phyloP scores from a whole-genome alignment of 208 protist genomes.

The Crithidia thermophila region DNA sequence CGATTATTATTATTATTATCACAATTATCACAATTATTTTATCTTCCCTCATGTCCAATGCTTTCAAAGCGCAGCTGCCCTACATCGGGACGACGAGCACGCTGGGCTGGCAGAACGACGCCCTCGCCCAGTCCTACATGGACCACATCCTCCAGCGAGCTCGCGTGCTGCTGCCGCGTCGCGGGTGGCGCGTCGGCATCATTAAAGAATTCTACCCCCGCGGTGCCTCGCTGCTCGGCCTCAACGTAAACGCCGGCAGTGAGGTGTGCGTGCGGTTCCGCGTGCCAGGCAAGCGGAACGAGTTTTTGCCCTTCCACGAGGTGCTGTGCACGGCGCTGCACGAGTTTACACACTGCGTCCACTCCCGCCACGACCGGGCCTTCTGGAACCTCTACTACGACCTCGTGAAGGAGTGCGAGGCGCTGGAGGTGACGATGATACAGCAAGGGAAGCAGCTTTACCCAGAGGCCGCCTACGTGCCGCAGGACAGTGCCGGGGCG shows the following conservation, averaged over 20 bases:
- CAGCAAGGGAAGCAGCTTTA: conserved; percentile 41
- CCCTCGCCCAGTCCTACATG: conserved; percentile 70
- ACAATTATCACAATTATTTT: too few species aligned
- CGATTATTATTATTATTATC: too few species aligned
- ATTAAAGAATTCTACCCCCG: conserved; percentile 90
- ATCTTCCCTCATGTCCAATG: conserved; percentile 27
- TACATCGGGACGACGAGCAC: conserved; percentile 54
- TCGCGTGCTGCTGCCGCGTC: conserved; percentile 43
- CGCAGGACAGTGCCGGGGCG: too few species aligned
- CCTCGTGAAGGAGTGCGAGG: conserved; percentile 77
- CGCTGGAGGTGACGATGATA: conserved; percentile 54
- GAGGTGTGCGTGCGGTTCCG: conserved; percentile 88
- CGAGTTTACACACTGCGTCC: conserved; percentile 84
- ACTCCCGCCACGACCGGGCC: conserved; percentile 58
- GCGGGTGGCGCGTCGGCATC: conserved; percentile 61
- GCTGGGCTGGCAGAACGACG: conserved; percentile 65
- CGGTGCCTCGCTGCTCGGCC: conserved; percentile 65
- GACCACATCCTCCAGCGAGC: conserved; percentile 57
- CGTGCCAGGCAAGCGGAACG: conserved; percentile 48
- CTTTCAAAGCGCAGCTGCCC: conserved; percentile 31
- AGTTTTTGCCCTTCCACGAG: conserved; percentile 87
- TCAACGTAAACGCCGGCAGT: conserved; percentile 82
- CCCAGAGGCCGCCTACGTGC: conserved; percentile 27
- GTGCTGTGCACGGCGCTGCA: conserved; percentile 89
- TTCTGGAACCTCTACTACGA: conserved; percentile 86